A percentile compares a stretch with the other conserved stretches of the same genome.
Evolutionary conservation across 345 rosid species (phyloP).

Genomic region (Balakata baccata): DNA sequence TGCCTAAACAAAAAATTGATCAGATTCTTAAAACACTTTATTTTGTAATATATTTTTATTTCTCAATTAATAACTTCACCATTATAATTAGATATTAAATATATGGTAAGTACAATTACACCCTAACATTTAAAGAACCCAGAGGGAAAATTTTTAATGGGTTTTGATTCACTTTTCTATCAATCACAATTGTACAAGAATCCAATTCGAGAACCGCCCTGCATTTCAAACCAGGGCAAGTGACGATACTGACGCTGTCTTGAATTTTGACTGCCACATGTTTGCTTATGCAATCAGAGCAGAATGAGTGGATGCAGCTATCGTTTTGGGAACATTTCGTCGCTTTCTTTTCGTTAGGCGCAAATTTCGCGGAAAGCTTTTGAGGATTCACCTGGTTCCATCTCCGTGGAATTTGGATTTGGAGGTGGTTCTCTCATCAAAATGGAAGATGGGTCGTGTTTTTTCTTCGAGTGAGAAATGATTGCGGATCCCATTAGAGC

Average conservation of each 20-base stretch:
- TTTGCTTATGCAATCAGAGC: slow-evolving; percentile 49
- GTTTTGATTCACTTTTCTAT: too few relatives aligned
- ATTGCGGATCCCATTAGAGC: slow-evolving; percentile 30
- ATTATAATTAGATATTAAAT: too few relatives aligned
- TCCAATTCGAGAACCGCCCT: slow-evolving; percentile 40
- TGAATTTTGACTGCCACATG: slow-evolving; percentile 41
- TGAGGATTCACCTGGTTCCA: slow-evolving; percentile 30
- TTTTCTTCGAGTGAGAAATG: background rate
- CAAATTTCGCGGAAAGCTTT: slow-evolving; percentile 50
- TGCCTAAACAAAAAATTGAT: too few relatives aligned
- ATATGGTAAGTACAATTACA: too few relatives aligned
- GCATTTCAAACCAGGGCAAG: slow-evolving; percentile 60
- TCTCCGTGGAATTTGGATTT: too few relatives aligned
- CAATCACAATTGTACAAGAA: slow-evolving; percentile 43
- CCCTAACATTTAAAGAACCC: too few relatives aligned
- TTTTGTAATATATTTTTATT: too few relatives aligned
- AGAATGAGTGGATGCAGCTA: slow-evolving; percentile 48
- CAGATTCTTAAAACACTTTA: too few relatives aligned
- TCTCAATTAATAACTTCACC: too few relatives aligned
- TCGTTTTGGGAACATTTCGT: slow-evolving; percentile 37
- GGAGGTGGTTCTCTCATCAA: background rate
- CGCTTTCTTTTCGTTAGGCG: slow-evolving; percentile 36
- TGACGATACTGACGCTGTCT: slow-evolving; percentile 23
- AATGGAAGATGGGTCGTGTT: background rate
- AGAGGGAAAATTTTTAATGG: too few relatives aligned